phyloP scores from a whole-genome alignment of 768 basidiomycete species.

The Crepidotus variabilis region DNA sequence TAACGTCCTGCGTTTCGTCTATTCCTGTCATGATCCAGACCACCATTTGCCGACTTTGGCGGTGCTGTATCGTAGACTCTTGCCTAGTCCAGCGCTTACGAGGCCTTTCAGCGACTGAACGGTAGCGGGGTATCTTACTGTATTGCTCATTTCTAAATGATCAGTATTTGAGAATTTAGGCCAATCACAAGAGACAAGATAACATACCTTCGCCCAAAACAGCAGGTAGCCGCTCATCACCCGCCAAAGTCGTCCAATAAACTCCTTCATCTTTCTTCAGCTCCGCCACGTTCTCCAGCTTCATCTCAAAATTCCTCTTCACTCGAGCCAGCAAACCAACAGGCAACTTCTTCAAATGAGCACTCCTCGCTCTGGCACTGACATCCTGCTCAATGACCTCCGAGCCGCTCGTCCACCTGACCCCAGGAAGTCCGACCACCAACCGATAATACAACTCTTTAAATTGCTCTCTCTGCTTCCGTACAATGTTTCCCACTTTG shows the following conservation, averaged over 20 bases:
- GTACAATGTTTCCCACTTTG: slow-evolving; percentile 94
- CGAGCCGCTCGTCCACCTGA: slow-evolving; percentile 60
- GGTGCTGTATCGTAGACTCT: slow-evolving; percentile 70
- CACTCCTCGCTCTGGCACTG: slow-evolving; percentile 59
- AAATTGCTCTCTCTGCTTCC: slow-evolving; percentile 78
- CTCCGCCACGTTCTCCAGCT: slow-evolving; percentile 20
- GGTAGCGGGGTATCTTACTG: slow-evolving; percentile 81
- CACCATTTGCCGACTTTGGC: slow-evolving; percentile 90
- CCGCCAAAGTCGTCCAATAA: slow-evolving; percentile 72
- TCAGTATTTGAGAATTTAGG: too few relatives aligned
- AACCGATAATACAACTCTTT: slow-evolving; percentile 81
- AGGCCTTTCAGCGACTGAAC: slow-evolving; percentile 85
- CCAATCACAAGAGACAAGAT: neutral
- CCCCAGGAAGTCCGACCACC: slow-evolving; percentile 75
- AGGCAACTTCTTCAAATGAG: slow-evolving; percentile 79
- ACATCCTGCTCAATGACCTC: slow-evolving; percentile 70
- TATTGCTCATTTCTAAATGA: slow-evolving; percentile 62
- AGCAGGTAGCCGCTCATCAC: slow-evolving; percentile 50
- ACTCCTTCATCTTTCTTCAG: slow-evolving; percentile 66
- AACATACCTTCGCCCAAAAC: slow-evolving; percentile 53
- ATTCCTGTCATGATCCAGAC: slow-evolving; percentile 30
- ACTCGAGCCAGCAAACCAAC: slow-evolving; percentile 57
- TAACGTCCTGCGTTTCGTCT: neutral
- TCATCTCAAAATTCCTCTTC: slow-evolving; percentile 44
- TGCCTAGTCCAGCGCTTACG: slow-evolving; percentile 74